Conservation (phyloP, 2,329 filamentous ascomycete species). For the Sclerotinia minor region DNA sequence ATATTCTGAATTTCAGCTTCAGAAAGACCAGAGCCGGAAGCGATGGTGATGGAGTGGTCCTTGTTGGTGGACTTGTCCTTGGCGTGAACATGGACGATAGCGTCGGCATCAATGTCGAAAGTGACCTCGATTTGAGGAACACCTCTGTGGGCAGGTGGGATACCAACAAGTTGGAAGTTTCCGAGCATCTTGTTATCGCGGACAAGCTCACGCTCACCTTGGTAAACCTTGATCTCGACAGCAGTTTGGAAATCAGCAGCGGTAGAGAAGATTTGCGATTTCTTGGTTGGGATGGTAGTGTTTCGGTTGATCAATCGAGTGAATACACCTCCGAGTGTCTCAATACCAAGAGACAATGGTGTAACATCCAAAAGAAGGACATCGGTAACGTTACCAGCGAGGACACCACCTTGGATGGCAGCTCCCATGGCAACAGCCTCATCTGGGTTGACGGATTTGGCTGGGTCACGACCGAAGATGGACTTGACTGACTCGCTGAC, state of each 20-base stretch:
- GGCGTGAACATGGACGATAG: conserved; percentile 95
- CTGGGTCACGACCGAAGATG: conserved; percentile 94
- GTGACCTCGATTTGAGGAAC: conserved; percentile 97
- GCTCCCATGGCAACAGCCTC: conserved; percentile 98
- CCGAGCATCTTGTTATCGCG: conserved; percentile 97
- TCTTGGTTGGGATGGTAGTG: conserved; percentile 99
- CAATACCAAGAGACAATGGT: conserved; percentile 94
- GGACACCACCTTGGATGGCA: conserved; percentile 93
- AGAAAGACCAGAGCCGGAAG: conserved; percentile 93
- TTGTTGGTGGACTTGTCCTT: conserved; percentile 99
- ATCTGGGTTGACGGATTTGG: conserved; percentile 98
- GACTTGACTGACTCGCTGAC: conserved; percentile 92
- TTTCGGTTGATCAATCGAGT: conserved; percentile 98
- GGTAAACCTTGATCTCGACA: conserved; percentile 99
- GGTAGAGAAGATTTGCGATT: conserved; percentile 97
- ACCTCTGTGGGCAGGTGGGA: conserved; percentile 92
- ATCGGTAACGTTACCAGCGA: conserved; percentile 95
- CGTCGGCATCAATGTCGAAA: conserved; percentile 98
- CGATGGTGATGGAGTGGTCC: conserved; percentile 99
- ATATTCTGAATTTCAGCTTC: conserved; percentile 94
- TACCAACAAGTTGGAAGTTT: conserved; percentile 99
- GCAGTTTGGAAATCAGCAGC: conserved; percentile 98
- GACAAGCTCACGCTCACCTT: conserved; percentile 99
- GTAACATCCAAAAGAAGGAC: conserved; percentile 94
- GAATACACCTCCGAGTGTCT: conserved; percentile 97